Evolutionary conservation across 2,329 filamentous ascomycete genomes (phyloP), one percentile per base, ranked within the genome.

Genomic region (Xylaria multiplex): DNA sequence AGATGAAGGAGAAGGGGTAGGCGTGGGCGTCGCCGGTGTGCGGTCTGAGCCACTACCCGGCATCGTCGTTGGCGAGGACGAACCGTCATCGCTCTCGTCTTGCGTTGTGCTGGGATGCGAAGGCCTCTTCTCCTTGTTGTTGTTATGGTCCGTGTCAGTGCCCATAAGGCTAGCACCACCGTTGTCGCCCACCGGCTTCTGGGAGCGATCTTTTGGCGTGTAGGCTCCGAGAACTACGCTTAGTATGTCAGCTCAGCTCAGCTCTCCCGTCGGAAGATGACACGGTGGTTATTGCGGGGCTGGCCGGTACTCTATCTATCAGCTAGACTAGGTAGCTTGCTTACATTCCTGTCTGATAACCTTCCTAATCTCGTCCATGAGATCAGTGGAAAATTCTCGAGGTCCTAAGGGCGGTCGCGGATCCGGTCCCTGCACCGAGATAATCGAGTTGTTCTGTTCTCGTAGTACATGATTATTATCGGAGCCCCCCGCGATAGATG

Each of bases 361-460:
- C 42, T 63, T 65, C 42, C 68, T 66, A 13, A 71, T 69, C 59
- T 71, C 66, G 22, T 68, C 65, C 49, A 70, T 49, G n/a, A 72
- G 52, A 60, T 68, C 56, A 4, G 43, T 55, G 6, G 67, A 62
- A 19, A 70, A 53, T n/a, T 60, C 61, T 1, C 57, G 56, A 1
- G 59, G 8, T 16, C 53, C 58, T 9, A 62, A 24, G 7, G 54
- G 27, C n/a, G 62, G 66, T 35, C 52, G 56, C 32, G 55, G 40
- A 37, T 52, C 45, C 22, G 50, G 42, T n/a, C 19, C 43, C 58
- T 63, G 61, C 37, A 27, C 16, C 7, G 35, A 19, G 16, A 32
- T 48, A 19, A 46, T 54, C 40, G 54, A 58, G 42, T 53, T 55
- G 6, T 30, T 52, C 49, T 59, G 54, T 43, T 59, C 65, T 27